Conservation (phyloP, 805 yeast genomes). For the Lipomyces oligophaga region DNA sequence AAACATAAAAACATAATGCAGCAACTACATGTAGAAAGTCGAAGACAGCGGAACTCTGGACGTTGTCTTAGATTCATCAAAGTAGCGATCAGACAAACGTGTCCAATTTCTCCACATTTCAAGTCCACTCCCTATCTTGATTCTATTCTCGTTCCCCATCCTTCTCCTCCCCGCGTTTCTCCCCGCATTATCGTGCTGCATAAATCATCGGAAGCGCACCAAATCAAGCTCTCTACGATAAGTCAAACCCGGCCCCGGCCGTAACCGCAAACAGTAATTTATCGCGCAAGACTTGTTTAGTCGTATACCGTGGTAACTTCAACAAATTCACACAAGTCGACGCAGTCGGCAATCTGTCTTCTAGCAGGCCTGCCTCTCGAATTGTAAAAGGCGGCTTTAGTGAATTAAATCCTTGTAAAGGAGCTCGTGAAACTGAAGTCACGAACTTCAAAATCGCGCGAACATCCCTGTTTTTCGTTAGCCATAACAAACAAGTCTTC, state of each 20-base stretch:
- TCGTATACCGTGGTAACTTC: constrained; percentile 76
- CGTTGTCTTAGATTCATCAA: no score
- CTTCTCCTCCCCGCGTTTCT: background rate
- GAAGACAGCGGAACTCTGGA: no score
- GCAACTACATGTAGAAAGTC: no score
- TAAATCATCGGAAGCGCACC: no score
- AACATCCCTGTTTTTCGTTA: constrained; percentile 43
- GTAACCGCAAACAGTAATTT: constrained; percentile 76
- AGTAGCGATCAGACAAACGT: no score
- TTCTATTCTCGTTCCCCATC: background rate
- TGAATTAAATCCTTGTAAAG: constrained; percentile 76
- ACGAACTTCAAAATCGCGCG: constrained; percentile 75
- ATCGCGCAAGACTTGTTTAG: constrained; percentile 52
- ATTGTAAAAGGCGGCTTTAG: constrained; percentile 79
- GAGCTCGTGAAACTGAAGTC: constrained; percentile 89
- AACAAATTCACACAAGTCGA: constrained; percentile 88
- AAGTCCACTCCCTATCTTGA: background rate
- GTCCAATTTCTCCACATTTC: no score
- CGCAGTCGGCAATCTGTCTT: constrained; percentile 75
- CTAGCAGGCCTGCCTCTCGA: constrained; percentile 56
- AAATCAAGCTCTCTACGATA: constrained; percentile 43
- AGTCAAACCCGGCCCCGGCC: constrained; percentile 82
- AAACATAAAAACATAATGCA: no score
- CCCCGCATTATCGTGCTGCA: no score
- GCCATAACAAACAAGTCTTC: background rate